phyloP scores from a whole-genome alignment of 805 yeast species.

The Groenewaldozyma tartarivorans region DNA sequence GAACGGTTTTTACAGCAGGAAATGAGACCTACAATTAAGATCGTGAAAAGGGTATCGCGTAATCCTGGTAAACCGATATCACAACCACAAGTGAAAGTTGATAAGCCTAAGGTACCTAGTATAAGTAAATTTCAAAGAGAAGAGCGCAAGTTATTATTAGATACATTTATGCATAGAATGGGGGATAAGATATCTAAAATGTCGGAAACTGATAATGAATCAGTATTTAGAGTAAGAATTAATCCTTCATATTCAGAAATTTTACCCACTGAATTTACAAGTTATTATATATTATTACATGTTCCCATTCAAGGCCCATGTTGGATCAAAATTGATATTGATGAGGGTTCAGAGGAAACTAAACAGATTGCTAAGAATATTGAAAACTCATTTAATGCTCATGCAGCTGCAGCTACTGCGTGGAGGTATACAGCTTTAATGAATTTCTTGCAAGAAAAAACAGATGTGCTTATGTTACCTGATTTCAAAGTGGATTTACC shows the following conservation, averaged over 20 bases:
- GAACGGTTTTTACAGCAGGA: constrained; percentile 52
- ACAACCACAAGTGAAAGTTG: neutral
- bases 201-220: constrained; percentile 6
- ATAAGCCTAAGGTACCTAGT: neutral
- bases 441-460: constrained; percentile 13
- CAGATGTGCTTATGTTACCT: constrained; percentile 15
- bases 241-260: constrained; percentile 12
- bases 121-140: constrained; percentile 13
- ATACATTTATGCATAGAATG: constrained; percentile 11
- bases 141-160: constrained; percentile 15
- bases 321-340: neutral
- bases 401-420: constrained; percentile 10
- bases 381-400: constrained; percentile 16
- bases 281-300: neutral
- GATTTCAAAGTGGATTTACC: constrained; percentile 4
- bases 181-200: constrained; percentile 4
- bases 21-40: constrained; percentile 51
- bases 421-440: constrained; percentile 17
- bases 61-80: neutral
- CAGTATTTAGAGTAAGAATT: constrained; percentile 7
- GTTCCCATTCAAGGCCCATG: neutral
- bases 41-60: constrained; percentile 31
- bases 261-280: constrained; percentile 11
- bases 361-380: constrained; percentile 9
- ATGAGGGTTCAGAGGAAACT: neutral